These are phyloP conservation scores for Carnegiea gigantea DNA, from an alignment of 179 eudicot species.

Conservation along the genomic window DNA sequence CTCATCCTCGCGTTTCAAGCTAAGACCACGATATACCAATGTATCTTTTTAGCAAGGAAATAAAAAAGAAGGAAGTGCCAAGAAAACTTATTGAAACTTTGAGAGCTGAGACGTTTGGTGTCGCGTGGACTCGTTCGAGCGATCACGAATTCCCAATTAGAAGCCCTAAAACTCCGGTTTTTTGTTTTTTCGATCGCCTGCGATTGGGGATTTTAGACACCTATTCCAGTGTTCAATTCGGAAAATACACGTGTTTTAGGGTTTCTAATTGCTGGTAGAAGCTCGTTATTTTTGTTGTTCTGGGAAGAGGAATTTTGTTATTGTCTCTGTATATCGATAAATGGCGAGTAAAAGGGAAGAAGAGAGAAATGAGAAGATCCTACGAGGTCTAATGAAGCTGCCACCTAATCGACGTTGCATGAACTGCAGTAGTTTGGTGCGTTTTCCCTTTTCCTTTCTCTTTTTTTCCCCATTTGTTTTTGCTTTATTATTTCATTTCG, in stretches of 20 bases:
- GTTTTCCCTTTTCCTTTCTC: neutral
- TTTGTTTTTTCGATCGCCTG: neutral
- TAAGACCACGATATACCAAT: too few species aligned
- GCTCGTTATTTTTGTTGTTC: neutral
- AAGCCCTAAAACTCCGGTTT: slow-evolving; percentile 9
- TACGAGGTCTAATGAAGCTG: slow-evolving; percentile 91
- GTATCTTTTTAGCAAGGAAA: neutral
- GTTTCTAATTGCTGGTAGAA: slow-evolving; percentile 4
- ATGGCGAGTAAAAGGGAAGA: slow-evolving; percentile 61
- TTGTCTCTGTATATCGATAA: neutral
- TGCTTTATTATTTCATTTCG: neutral
- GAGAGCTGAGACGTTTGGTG: neutral
- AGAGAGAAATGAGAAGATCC: slow-evolving; percentile 87
- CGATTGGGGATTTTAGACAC: neutral
- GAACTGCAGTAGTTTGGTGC: slow-evolving; percentile 85
- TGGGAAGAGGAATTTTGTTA: neutral
- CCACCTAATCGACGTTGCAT: slow-evolving; percentile 97
- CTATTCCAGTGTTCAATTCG: neutral
- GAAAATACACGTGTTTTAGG: slow-evolving; percentile 9
- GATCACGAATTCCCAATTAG: slow-evolving; percentile 1
- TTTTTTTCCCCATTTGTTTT: neutral
- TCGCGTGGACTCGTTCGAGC: slow-evolving; percentile 32
- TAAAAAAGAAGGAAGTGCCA: too few species aligned
- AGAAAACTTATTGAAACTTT: slow-evolving; percentile 4
- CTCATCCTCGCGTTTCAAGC: too few species aligned